Base-by-base conservation (phyloP, 331 rosid species). In the Quercus phellos region DNA sequence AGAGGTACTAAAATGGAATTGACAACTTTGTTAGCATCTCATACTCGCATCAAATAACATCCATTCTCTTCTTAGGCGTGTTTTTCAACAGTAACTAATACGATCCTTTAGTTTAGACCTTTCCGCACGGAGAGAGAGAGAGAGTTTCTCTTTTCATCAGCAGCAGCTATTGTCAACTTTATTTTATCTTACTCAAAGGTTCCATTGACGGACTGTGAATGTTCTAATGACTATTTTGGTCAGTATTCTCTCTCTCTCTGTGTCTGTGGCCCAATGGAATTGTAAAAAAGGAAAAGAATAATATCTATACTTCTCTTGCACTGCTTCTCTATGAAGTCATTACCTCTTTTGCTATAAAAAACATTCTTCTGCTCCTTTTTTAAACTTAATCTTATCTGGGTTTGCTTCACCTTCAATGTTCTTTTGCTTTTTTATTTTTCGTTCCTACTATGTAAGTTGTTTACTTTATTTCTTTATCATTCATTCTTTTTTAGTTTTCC, bases 211-310 rank as follows among this genome's bases (percentile, higher is more conserved):
- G 66, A 63, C 9, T 51, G 73, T 51, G 74, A 75, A 79, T 55
- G 78, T 63, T 59, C 77, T 70, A 63, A 26, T 63, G 67, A 60
- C 68, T 72, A 69, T 73, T 82, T 61, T 74, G 83, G 74, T 59
- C 77, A 69, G 64, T 73, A 53, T 21, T 11, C 72, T 76, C 6
- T 54, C 70, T 61, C 43, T 35, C 42, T 7, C 42, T 35, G 42
- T 6, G 42, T 35, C 10, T 35, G 46, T 66, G 69, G 29, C 64
- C 38, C 75, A 70, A 38, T 16, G 32, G 5, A 61, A 34, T 19
- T 29, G 19, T 42, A 35, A 50, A 35, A 50, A 34, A 14, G 7
- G 55, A 19, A 50, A 11, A 68, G 51, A 53, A 30, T 21, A 68
- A 78, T 53, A 77, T 81, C 43, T 16, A 29, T 12, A 22, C 55